Conservation (phyloP, 2,329 filamentous ascomycete species). For the Cordyceps javanica region DNA sequence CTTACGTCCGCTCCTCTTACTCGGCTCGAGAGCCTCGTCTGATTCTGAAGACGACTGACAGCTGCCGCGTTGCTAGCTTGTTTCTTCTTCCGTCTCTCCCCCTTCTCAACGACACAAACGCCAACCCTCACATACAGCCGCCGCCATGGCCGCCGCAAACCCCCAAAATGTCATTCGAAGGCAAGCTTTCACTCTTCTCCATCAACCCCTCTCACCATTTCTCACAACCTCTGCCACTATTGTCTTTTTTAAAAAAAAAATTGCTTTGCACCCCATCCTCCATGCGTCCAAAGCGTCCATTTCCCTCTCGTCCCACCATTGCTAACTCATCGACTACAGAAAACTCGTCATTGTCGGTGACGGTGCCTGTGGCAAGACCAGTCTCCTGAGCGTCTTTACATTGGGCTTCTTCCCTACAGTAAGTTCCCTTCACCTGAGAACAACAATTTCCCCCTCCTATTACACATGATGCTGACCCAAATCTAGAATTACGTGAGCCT, state of each 20-base stretch:
- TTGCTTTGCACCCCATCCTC: not conserved
- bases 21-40: not conserved
- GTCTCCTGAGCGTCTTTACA: conserved; percentile 94
- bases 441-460: not conserved
- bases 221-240: too few relatives aligned
- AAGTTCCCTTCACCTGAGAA: conserved; percentile 42
- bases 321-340: conserved; percentile 40
- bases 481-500: conserved; percentile 51
- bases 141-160: conserved; percentile 10
- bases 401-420: conserved; percentile 97
- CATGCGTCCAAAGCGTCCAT: too few relatives aligned
- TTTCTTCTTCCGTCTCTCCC: not conserved
- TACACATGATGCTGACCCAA: conserved; percentile 20
- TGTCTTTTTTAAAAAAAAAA: too few relatives aligned
- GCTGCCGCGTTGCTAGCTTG: not conserved
- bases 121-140: not conserved
- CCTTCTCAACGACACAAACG: not conserved
- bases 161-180: conserved; percentile 14
- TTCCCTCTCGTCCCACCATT: not conserved
- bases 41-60: not conserved
- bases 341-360: conserved; percentile 97
- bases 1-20: not conserved
- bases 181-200: not conserved
- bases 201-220: too few relatives aligned
- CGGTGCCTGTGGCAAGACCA: conserved; percentile 97